Base-by-base conservation (phyloP, 2,329 filamentous ascomycete genomes). In the Fusarium humuli region DNA sequence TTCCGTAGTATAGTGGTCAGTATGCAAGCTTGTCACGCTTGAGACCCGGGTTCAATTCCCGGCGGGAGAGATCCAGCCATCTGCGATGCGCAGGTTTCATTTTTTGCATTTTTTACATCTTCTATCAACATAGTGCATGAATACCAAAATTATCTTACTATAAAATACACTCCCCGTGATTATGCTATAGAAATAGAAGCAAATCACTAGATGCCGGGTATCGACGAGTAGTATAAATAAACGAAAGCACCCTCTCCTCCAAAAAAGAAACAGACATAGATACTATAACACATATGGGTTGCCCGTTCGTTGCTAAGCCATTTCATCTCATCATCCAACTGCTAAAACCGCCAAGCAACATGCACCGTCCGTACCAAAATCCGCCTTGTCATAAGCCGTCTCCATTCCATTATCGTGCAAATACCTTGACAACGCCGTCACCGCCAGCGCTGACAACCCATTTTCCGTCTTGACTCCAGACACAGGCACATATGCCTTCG, bases 371-470 rank as follows among this genome's bases (percentile, higher is more conserved):
- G 37, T 42, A 54, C 57, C 30, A 62, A 54, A 50, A 23, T 32
- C 48, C 42, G 46, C 47, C 34, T 42, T 57, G 48, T 67, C 63
- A 67, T 60, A 44, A 67, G 46, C 37, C 54, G 37, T 54, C 49
- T 55, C 52, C 62, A 49, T 55, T 55, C 52, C 61, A 49, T 55
- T 64, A 70, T 53, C 62, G 84, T 59, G 88, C 86, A 83, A 90
- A 98, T 61, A 98, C 94, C 84, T 98, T 98, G 67, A 98, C 95
- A 37, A 97, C 91, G 9, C 96, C 96, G 79, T 99, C 96, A 14
- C 96, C 96, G 42, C 96, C 96, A 40, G 92, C 95, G 75, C 94
- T 97, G 61, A 98, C 93, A 40, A 99, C 94, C 88, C 96, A 96
- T 72, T 94, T 89, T 34, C 95, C 94, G 77, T 99, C 96, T 75